Conservation (phyloP, 176 grass and related monocot species). For the Panicum miliaceum region DNA sequence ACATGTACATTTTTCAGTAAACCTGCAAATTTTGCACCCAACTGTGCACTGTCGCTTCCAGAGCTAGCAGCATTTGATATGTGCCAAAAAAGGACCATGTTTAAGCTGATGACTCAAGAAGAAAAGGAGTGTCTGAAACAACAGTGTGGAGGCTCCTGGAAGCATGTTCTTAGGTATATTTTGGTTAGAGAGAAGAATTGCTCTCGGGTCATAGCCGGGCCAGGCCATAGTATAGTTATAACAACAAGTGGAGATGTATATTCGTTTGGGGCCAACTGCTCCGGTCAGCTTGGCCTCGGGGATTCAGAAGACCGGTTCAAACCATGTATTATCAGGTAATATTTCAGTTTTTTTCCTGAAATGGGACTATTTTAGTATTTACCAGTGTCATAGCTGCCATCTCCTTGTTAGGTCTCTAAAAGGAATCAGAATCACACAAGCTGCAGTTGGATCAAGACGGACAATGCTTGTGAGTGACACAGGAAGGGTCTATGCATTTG, state of each 20-base stretch:
- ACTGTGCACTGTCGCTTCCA: conserved; percentile 51
- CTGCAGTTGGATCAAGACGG: conserved; percentile 57
- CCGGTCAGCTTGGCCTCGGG: conserved; percentile 69
- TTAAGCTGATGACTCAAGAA: conserved; percentile 61
- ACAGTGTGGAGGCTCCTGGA: conserved; percentile 71
- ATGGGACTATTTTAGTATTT: neutral
- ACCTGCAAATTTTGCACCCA: conserved; percentile 61
- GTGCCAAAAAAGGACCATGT: conserved; percentile 66
- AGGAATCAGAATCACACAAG: conserved; percentile 75
- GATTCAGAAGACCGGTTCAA: conserved; percentile 56
- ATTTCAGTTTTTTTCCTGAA: conserved; percentile 19
- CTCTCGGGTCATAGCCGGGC: conserved; percentile 57
- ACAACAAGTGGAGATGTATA: conserved; percentile 58
- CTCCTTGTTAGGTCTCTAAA: conserved; percentile 61
- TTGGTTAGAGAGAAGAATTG: conserved; percentile 66
- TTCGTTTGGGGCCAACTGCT: conserved; percentile 73
- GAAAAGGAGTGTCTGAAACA: conserved; percentile 62
- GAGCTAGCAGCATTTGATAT: conserved; percentile 77
- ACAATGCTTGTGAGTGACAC: conserved; percentile 76
- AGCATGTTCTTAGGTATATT: conserved; percentile 72
- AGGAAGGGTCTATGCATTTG: conserved; percentile 64
- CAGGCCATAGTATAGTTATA: conserved; percentile 66
- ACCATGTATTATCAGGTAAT: conserved; percentile 76
- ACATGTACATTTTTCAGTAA: conserved; percentile 81
- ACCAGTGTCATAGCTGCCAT: neutral